Base-by-base conservation (phyloP, 31 red algal genomes). In the Odonthalia washingtoniensis region DNA sequence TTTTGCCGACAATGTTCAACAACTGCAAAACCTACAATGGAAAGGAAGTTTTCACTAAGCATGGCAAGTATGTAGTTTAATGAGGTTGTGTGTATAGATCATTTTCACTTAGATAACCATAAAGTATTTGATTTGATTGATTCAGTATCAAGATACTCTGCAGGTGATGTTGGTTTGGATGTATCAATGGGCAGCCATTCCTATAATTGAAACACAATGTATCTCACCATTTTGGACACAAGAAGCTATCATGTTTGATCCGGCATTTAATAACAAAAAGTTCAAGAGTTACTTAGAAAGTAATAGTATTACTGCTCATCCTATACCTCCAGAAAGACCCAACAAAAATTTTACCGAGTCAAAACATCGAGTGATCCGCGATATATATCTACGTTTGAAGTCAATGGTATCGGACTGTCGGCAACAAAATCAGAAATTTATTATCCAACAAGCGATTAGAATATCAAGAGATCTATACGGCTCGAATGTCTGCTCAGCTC, bases 181-280 rank as follows among this genome's bases (percentile, higher is more conserved):
- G 28, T 0, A 41, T n/a, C 27, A 14, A 40, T 83, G 0, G 0
- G 24, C 72, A 61, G 80, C 0, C 27, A 68, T 72, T 40, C 27
- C 38, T 0, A 18, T 21, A 0, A 40, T 69, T 72, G 0, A 0
- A 72, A 33, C 60, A 26, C 38, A 0, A 16, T 83, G 65, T 38
- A 67, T 83, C 52, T 83, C 80, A 28, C 63, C 52, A 36, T 83
- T 74, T 83, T 72, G 60, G 80, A 36, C 32, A 40, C 80, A 26
- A 37, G 63, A 44, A 26, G 63, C 64, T 83, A 0, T 83, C 4
- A 38, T 70, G 34, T 70, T 70, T 27, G 34, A 70, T 32, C 66
- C 12, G 6, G n/a, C 66, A 28, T 37, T 32, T 37, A 32, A 70
- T 70, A 70, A 70, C n/a, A 32, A 70, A 32, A 37, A 32, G 6